Percentiles rank a stretch among this genome's conserved stretches.
These are phyloP conservation scores for Coleophoma cylindrospora DNA, from an alignment of 2,329 filamentous ascomycete genomes.

Conservation along the genomic window DNA sequence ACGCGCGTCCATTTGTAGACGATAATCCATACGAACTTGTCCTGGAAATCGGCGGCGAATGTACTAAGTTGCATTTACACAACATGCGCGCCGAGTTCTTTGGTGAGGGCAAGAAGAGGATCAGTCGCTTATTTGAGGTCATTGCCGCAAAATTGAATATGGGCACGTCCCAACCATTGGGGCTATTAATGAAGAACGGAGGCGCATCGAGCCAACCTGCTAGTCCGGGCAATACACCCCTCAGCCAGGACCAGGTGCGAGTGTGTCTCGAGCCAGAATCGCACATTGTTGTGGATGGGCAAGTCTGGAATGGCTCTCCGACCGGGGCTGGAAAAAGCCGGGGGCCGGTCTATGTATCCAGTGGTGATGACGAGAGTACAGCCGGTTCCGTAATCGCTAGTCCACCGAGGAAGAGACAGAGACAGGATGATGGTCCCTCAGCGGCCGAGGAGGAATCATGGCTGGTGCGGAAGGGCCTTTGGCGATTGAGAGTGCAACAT, in stretches of 20 bases:
- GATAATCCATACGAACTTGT: constrained; percentile 68
- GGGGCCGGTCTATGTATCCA: not conserved
- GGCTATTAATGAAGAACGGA: constrained; percentile 62
- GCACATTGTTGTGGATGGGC: constrained; percentile 54
- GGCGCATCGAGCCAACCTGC: constrained; percentile 55
- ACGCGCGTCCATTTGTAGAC: constrained; percentile 83
- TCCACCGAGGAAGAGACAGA: constrained; percentile 39
- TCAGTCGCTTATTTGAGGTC: constrained; percentile 72
- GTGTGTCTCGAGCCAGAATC: constrained; percentile 57
- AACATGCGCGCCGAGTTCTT: constrained; percentile 67
- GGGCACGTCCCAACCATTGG: constrained; percentile 55
- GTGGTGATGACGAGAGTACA: constrained; percentile 1
- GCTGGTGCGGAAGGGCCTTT: constrained; percentile 65
- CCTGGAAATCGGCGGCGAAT: constrained; percentile 70
- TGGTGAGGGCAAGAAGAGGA: constrained; percentile 61
- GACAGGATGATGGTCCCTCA: constrained; percentile 18
- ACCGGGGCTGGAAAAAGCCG: not conserved
- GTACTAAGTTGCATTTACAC: constrained; percentile 50
- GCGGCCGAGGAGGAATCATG: constrained; percentile 33
- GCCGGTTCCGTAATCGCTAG: too few species aligned
- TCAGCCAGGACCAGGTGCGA: constrained; percentile 66
- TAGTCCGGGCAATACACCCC: constrained; percentile 63
- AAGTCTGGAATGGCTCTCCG: constrained; percentile 39
- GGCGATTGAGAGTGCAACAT: constrained; percentile 63
- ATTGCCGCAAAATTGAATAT: constrained; percentile 76